Evolutionary conservation across 1,284 basidiomycete species (phyloP), one percentile per base, ranked within the genome.

Genomic region (Boletus mariae): DNA sequence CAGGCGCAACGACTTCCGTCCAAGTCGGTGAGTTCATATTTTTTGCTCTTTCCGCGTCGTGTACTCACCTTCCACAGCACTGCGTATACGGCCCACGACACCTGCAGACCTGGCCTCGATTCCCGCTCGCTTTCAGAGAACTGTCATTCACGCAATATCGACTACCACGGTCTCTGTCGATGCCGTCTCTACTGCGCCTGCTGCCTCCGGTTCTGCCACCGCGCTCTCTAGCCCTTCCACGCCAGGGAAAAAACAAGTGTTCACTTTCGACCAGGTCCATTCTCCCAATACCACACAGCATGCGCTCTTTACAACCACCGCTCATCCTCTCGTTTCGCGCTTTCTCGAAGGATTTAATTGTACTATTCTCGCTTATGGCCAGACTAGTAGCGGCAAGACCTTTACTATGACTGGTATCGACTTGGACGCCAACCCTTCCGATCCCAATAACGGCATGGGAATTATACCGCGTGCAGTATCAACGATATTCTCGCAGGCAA

Each of bases 311-410:
- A 84, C 85, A 38, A 80, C 82, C 6, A 92, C 91, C 25, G 92
- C 94, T 6, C 83, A 86, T 54, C 89, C 92, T 25, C 85, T 97
- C 60, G 82, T 98, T 57, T 85, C 88, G 29, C 90, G 92, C 59
- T 99, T 98, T 71, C 69, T 98, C 45, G 92, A 95, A 65, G 96
- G 96, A 11, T 96, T 94, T 75, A 99, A 99, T 74, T 96, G 94
- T 59, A 99, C 97, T 37, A 90, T 99, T 57, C 83, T 99, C 57
- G 96, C 96, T 50, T 99, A 99, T 73, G 96, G 97, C 12, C 97
- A 99, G 69, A 99, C 96, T 0, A 93, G 90, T 59, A 94, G 91
- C 57, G 96, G 96, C 48, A 99, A 98, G 77, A 96, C 93, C 0
- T 96, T 94, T 71, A 94, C 94, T 31, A 98, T 98, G 96, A 93